Conservation (phyloP, 768 basidiomycete species). For the Lepiota brunneoincarnata region DNA sequence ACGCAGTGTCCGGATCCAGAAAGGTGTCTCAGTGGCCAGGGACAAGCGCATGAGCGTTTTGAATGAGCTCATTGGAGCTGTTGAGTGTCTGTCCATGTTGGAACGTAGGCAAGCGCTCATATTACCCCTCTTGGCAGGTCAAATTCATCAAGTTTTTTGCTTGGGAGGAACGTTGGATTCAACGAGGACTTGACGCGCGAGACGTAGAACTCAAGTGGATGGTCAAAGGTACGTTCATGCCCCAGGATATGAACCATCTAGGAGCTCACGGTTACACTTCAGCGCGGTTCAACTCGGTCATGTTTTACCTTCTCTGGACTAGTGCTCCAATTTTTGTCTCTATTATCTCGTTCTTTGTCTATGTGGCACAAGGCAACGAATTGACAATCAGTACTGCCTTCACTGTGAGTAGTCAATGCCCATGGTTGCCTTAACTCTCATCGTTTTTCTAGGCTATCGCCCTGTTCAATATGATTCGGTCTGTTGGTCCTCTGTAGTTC, state of each 20-base stretch:
- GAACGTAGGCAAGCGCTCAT: neutral
- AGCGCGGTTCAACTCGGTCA: conserved; percentile 70
- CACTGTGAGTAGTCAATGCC: conserved; percentile 48
- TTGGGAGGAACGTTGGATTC: conserved; percentile 77
- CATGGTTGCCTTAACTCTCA: neutral
- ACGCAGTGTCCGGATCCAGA: conserved; percentile 58
- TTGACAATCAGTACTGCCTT: conserved; percentile 81
- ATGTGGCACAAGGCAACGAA: conserved; percentile 68
- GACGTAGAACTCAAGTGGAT: conserved; percentile 74
- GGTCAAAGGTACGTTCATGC: conserved; percentile 49
- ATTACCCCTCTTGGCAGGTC: conserved; percentile 30
- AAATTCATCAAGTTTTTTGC: conserved; percentile 86
- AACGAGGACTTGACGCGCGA: conserved; percentile 60
- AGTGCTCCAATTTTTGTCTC: conserved; percentile 79
- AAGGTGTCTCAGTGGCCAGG: conserved; percentile 54
- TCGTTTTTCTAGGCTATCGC: conserved; percentile 55
- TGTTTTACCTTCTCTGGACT: conserved; percentile 73
- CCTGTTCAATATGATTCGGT: conserved; percentile 83
- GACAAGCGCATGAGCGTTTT: conserved; percentile 79
- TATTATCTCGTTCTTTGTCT: conserved; percentile 74
- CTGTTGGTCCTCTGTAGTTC: conserved; percentile 8
- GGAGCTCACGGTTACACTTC: neutral
- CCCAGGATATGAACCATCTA: neutral
- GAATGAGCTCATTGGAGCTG: conserved; percentile 73
- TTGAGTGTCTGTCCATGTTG: conserved; percentile 25